phyloP scores from a whole-genome alignment of 345 rosid species.

The Pistacia atlantica region DNA sequence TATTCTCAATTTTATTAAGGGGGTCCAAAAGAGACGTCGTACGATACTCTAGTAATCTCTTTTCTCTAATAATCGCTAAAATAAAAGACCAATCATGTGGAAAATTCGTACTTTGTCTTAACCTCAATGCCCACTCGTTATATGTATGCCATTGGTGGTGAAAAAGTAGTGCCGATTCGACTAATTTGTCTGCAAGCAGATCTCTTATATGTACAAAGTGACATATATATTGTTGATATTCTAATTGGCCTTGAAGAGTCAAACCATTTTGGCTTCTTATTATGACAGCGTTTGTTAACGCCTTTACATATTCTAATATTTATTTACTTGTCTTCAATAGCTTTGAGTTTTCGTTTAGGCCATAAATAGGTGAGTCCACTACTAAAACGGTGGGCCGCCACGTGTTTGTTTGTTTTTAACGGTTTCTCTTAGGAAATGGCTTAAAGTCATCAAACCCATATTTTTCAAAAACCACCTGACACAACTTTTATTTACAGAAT shows the following conservation, averaged over 20 bases:
- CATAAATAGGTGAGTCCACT: too few species aligned
- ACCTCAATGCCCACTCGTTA: not conserved
- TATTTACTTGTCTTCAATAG: not conserved
- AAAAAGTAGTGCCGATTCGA: not conserved
- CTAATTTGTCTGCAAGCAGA: not conserved
- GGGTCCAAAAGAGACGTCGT: too few species aligned
- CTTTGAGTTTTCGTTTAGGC: too few species aligned
- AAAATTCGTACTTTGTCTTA: not conserved
- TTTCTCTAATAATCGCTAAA: too few species aligned
- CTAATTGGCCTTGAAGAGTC: not conserved
- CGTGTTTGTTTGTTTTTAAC: too few species aligned
- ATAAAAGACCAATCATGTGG: not conserved
- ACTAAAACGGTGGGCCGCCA: too few species aligned
- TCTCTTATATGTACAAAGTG: not conserved
- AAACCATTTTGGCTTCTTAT: not conserved
- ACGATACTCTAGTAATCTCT: too few species aligned
- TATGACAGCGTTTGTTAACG: not conserved
- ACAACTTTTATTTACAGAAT: too few species aligned
- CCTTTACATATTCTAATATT: not conserved
- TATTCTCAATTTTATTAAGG: too few species aligned
- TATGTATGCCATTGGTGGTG: not conserved
- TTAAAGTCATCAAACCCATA: too few species aligned
- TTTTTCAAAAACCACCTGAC: too few species aligned
- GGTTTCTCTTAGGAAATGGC: too few species aligned
- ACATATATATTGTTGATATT: not conserved